Evolutionary conservation across 768 basidiomycete genomes (phyloP), one percentile per base, ranked within the genome.

Genomic region (Boletus barrowsii): DNA sequence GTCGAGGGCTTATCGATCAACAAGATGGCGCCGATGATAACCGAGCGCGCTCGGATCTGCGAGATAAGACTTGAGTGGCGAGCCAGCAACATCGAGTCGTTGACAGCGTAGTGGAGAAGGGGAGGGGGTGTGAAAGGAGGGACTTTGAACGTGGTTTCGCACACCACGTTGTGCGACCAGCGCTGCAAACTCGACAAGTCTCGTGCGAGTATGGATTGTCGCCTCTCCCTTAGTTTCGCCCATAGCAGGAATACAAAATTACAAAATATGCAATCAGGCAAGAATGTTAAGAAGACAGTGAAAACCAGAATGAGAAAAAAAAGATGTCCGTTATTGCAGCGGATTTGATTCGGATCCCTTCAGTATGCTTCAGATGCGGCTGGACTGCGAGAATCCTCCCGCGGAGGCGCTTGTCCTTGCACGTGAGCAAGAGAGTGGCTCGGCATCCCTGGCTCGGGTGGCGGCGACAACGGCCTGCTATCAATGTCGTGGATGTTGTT

Each of bases 401-500:
- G 81, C 18, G 83, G 81, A 35, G 80, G 78, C 49, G 82, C 79
- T 64, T 85, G 86, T 32, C 81, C 80, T 62, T 79, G 78, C 51
- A 80, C 79, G 29, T 83, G 79, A 40, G 79, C 68, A 48, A 84
- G 77, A 37, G 80, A 77, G 63, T 83, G 81, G 37, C 65, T 60
- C 22, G 72, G 62, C 54, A 75, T 69, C 44, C 72, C 76, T 17
- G 74, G 68, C 61, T 87, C 87, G 10, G 84, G 82, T 17, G 86
- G 82, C 40, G 86, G 86, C 13, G 88, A 85, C 60, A 86, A 64
- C 11, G 84, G 82, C 56, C 83, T 76, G 55, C 62, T 66, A 56
- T 79, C 78, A 49, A 76, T 65, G 20, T 62, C 64, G 55, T 74
- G 73, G 9, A 70, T 62, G 60, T 75, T 71, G 57, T 75, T 71